A percentile compares a stretch with the other conserved stretches of the same genome.
Evolutionary conservation across 2,329 filamentous ascomycete genomes (phyloP).

Genomic region (Ramularia collo-cygni): DNA sequence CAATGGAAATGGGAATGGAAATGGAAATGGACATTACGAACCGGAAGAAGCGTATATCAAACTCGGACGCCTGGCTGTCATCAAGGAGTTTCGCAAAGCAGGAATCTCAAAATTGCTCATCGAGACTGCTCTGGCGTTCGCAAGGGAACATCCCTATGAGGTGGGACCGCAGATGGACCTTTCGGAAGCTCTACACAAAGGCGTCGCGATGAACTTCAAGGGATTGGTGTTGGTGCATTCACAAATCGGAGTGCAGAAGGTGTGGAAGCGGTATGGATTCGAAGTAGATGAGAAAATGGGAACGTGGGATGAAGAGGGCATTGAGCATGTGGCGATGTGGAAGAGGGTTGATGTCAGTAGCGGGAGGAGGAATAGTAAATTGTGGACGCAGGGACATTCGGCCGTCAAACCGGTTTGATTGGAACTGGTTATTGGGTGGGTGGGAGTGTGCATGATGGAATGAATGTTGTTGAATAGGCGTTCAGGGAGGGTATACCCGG

Average conservation of each 20-base stretch:
- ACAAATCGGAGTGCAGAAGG: constrained; percentile 56
- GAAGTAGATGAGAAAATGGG: constrained; percentile 65
- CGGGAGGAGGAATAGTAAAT: constrained; percentile 22
- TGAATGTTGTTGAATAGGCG: too few relatives aligned
- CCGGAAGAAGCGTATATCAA: constrained; percentile 71
- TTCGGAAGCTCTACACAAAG: constrained; percentile 26
- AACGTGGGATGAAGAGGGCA: constrained; percentile 75
- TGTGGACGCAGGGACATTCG: constrained; percentile 8
- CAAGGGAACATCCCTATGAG: constrained; percentile 49
- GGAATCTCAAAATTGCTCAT: constrained; percentile 61
- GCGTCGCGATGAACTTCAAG: constrained; percentile 52
- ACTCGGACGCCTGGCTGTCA: constrained; percentile 68
- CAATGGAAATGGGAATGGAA: constrained; percentile 20
- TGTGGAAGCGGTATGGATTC: constrained; percentile 71
- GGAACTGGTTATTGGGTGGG: too few relatives aligned
- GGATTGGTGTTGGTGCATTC: constrained; percentile 76
- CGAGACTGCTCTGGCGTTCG: constrained; percentile 61
- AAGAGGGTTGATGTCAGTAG: constrained; percentile 36
- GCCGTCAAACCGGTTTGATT: too few relatives aligned
- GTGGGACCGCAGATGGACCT: constrained; percentile 34
- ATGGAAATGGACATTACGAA: constrained; percentile 27
- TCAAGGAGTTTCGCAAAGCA: constrained; percentile 41
- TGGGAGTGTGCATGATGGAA: too few relatives aligned
- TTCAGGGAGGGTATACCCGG: too few relatives aligned
- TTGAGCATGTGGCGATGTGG: constrained; percentile 83